Conservation (phyloP, 257 asterid genomes). For the Verbascum thapsus region DNA sequence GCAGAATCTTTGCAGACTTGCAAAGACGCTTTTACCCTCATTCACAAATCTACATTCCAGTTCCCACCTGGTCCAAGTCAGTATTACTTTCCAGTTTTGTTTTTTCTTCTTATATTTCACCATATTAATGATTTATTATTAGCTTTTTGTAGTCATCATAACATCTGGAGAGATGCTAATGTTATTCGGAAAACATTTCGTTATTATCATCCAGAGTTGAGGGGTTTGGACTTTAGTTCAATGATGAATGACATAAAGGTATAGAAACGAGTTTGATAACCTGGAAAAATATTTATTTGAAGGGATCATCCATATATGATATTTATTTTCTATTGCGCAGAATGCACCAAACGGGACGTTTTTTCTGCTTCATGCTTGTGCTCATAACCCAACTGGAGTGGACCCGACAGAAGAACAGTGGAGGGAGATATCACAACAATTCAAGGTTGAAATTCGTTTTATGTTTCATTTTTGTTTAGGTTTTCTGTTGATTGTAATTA, state of each 20-base stretch:
- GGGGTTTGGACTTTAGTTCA: constrained; percentile 83
- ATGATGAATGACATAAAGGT: constrained; percentile 92
- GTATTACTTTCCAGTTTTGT: constrained; percentile 33
- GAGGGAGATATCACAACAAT: constrained; percentile 86
- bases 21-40: constrained; percentile 90
- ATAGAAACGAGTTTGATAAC: too few species aligned
- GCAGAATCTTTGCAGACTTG: constrained; percentile 94
- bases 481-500: background rate
- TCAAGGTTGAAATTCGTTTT: constrained; percentile 56
- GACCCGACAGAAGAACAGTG: constrained; percentile 98
- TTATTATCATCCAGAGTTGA: constrained; percentile 86
- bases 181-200: constrained; percentile 85
- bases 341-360: constrained; percentile 91
- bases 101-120: constrained; percentile 16
- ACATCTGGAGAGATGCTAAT: constrained; percentile 95
- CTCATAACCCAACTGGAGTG: constrained; percentile 99
- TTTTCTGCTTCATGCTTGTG: constrained; percentile 98
- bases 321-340: constrained; percentile 36
- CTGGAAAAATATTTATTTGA: constrained; percentile 8
- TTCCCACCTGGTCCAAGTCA: constrained; percentile 98
- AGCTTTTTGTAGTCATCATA: constrained; percentile 78
- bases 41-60: constrained; percentile 84
- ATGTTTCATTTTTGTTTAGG: background rate
- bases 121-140: constrained; percentile 23
- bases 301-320: background rate